A percentile compares a stretch with the other conserved stretches of the same genome.
Evolutionary conservation across 768 basidiomycete genomes (phyloP).

Genomic region (Tricholoma saponaceum): DNA sequence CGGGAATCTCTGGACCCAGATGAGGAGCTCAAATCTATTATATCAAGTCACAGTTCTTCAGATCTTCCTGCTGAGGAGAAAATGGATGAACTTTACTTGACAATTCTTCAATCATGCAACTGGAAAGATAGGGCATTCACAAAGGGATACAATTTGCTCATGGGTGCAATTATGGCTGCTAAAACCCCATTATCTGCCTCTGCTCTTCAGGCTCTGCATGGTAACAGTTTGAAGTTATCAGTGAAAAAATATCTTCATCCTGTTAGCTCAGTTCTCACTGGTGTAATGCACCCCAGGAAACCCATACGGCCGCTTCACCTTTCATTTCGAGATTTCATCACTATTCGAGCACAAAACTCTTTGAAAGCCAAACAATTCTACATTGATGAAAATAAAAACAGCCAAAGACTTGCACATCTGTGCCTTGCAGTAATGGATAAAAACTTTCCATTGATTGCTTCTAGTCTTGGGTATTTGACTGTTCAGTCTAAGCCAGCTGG

Average conservation of each 20-base stretch:
- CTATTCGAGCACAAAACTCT: background rate
- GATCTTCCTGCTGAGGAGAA: background rate
- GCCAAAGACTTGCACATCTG: background rate
- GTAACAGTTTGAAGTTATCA: background rate
- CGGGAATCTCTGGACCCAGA: background rate
- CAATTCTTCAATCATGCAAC: background rate
- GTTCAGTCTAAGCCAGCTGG: too few relatives aligned
- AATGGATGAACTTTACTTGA: background rate
- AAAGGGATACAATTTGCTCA: background rate
- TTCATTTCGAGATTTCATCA: background rate
- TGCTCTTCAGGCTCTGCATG: background rate
- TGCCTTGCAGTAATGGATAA: background rate
- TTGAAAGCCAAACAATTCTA: background rate
- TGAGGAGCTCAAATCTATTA: background rate
- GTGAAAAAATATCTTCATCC: background rate
- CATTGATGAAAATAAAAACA: background rate
- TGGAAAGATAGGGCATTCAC: background rate
- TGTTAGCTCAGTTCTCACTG: background rate
- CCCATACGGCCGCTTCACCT: background rate
- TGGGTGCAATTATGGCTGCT: background rate
- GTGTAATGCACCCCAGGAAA: background rate
- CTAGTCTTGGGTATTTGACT: too few relatives aligned
- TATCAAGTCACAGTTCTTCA: background rate
- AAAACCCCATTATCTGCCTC: background rate
- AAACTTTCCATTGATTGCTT: too few relatives aligned